Evolutionary conservation across 2,329 filamentous ascomycete species (phyloP), one percentile per base, ranked within the genome.

Genomic region (Endothia cerciana): DNA sequence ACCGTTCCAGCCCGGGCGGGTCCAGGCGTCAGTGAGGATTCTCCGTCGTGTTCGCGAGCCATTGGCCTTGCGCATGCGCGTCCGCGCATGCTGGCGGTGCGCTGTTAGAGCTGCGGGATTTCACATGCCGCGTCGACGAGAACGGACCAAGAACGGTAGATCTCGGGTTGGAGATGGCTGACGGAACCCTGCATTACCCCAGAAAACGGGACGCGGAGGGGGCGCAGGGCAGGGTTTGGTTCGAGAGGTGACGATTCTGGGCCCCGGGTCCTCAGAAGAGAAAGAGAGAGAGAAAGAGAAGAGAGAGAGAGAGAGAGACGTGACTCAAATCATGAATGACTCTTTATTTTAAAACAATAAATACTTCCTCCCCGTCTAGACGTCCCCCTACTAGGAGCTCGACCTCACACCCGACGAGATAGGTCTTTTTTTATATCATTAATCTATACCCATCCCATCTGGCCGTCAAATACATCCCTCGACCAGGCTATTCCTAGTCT

Each of bases 101-200:
- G 51, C 51, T n/a, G 51, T 33, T 3, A 17, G 17, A 55, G 17
- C 30, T n/a, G 51, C 11, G 19, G 28, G 28, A 11, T 36, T 36
- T 28, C 47, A 51, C 47, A 28, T 51, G 47, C 47, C 47, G 47
- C 25, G 13, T 10, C 15, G 11, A 22, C 47, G 47, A 45, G 43
- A 45, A 45, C 43, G 43, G 43, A n/a, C 17, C 43, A 2, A 22
- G 19, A n/a, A n/a, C n/a, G 19, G 41, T n/a, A 43, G 41, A 45
- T 19, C 19, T 17, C 17, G 19, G 4, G 47, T 51, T 51, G 47
- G n/a, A 51, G 47, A 25, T 51, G 28, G 28, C 13, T 6, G 33
- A 25, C 22, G 36, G 55, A 41, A 19, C 55, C 33, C 19, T 30
- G 33, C 36, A 36, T 61, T 66, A 66, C 65, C 65, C 65, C 65